Base-by-base conservation (phyloP, 2,329 filamentous ascomycete genomes). In the Colletotrichum phormii region DNA sequence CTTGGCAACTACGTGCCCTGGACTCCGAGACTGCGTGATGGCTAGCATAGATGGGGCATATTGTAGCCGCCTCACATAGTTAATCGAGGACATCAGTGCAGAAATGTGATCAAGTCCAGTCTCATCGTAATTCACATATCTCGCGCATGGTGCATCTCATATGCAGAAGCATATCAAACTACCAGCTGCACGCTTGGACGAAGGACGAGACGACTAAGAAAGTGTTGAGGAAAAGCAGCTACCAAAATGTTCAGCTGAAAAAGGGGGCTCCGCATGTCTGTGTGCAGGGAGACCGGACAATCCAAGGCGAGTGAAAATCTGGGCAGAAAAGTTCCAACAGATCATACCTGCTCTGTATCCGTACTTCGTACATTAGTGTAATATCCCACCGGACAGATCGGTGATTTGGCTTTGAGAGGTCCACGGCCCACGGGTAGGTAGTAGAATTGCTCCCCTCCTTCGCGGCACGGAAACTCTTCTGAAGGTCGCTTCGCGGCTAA, bases 171-270 rank as follows among this genome's bases (percentile, higher is more conserved):
- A 51, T 57, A 42, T 24, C 37, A 59, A 53, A 68, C 51, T 68
- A 53, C 42, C 42, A n/a, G 9, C 64, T 72, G 65, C 42, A 72
- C 66, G 70, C 70, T 70, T 55, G 59, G 70, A 70, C 59, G 6
- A 46, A 37, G 33, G 26, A 29, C 42, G 65, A 64, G 42, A 57
- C 65, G 24, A 54, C 64, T 57, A 63, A 55, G 64, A 70, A 42
- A 60, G 55, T 46, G 62, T 55, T 37, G 15, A 53, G 54, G 70
- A 70, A 72, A 72, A 72, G 70, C 59, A 72, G 70, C 15, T 22
- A 11, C 4, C 7, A 64, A 26, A 31, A 66, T 60, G 31, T 13
- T 26, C 31, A 33, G 33, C 26, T 22, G 46, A 49, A 29, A 13
- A 49, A 13, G 26, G 33, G 51, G 8, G 61, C 13, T 26, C 51